Percentiles rank a stretch among this genome's conserved stretches.
Evolutionary conservation across 192 early-diverging fungal genomes (phyloP).

Genomic region (Coemansia reversa): DNA sequence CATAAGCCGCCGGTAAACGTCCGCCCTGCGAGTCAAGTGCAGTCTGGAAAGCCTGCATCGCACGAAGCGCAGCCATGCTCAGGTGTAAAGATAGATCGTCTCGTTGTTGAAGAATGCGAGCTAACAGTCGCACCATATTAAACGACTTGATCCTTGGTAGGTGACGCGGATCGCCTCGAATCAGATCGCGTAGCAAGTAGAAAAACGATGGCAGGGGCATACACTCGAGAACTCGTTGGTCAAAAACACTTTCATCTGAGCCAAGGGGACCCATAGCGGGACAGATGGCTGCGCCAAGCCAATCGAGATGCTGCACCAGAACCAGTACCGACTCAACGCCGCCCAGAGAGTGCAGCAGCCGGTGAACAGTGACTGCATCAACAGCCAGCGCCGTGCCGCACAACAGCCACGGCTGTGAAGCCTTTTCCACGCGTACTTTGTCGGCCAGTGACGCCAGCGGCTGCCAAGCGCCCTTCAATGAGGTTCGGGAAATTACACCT

Average conservation of each 20-base stretch:
- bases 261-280: conserved; percentile 35
- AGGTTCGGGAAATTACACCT: conserved; percentile 9
- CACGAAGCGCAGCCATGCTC: conserved; percentile 30
- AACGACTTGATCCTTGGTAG: conserved; percentile 18
- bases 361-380: conserved; percentile 26
- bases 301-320: conserved; percentile 32
- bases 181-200: conserved; percentile 33
- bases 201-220: conserved; percentile 34
- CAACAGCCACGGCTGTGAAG: conserved; percentile 28
- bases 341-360: conserved; percentile 24
- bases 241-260: conserved; percentile 30
- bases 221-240: conserved; percentile 23
- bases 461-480: background rate
- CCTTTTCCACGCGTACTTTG: conserved; percentile 18
- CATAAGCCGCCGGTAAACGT: conserved; percentile 15
- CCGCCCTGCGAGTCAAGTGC: conserved; percentile 43
- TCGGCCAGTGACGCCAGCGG: conserved; percentile 10
- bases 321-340: conserved; percentile 29
- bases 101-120: conserved; percentile 25
- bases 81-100: conserved; percentile 15
- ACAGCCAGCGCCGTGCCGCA: conserved; percentile 21
- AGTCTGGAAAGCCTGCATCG: conserved; percentile 33
- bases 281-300: conserved; percentile 28
- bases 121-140: conserved; percentile 26
- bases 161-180: conserved; percentile 26